Evolutionary conservation across 176 grass and related monocot genomes (phyloP).

Genomic region (Hordeum marinum): DNA sequence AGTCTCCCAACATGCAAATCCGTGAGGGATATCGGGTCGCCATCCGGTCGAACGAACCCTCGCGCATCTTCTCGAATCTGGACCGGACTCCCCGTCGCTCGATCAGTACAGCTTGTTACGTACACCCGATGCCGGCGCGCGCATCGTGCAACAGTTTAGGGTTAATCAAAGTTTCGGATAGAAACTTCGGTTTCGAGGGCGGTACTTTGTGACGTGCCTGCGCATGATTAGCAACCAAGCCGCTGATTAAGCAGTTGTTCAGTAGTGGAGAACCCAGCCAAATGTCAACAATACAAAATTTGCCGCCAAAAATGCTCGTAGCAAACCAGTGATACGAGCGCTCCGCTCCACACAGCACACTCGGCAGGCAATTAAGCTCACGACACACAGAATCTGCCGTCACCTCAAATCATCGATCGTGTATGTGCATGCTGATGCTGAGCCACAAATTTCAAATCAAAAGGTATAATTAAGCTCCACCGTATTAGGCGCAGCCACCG

Average conservation of each 20-base stretch:
- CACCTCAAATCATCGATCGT: background rate
- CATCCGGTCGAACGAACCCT: background rate
- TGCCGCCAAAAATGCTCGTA: background rate
- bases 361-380: background rate
- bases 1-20: background rate
- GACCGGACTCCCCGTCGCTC: background rate
- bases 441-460: conserved; percentile 32
- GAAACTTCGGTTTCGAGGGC: conserved; percentile 13
- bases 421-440: background rate
- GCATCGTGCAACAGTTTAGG: conserved; percentile 17
- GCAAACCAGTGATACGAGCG: background rate
- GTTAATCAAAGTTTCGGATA: conserved; percentile 21
- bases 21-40: background rate
- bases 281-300: background rate
- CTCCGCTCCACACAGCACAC: background rate
- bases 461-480: background rate
- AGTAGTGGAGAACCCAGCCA: background rate
- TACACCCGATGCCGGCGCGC: too few relatives aligned
- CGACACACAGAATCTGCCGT: background rate
- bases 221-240: conserved; percentile 18
- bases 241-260: background rate
- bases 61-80: background rate
- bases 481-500: conserved; percentile 37
- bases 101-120: too few relatives aligned
- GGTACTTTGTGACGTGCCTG: conserved; percentile 9